Base-by-base conservation (phyloP, 2,329 filamentous ascomycete genomes). In the Alternaria angustiovoidea region DNA sequence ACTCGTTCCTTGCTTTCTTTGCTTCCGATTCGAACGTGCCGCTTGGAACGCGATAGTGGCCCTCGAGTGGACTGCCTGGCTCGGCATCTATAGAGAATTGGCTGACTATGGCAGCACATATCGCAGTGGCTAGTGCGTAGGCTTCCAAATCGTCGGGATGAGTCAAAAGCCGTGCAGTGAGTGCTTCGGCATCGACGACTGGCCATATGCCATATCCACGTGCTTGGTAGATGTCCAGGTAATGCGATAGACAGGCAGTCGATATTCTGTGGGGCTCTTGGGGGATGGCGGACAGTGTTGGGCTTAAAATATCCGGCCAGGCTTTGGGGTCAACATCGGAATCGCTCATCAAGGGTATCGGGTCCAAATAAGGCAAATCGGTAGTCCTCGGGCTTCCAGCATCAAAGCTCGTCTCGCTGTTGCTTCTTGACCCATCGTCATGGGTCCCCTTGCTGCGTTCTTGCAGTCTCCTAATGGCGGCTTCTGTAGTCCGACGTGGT, bases 181-280 rank as follows among this genome's bases (percentile, higher is more conserved):
- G 57, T 7, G 65, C 59, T 48, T 76, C 73, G 2, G 72, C 71
- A 54, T 77, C 73, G 16, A 76, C 73, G 2, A 77, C 74, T 32
- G 75, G 75, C 75, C 75, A 77, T 32, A 76, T 76, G 1, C 71
- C 65, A 42, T 77, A 75, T 2, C 74, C 75, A 9, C 74, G 67
- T 8, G 60, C 56, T 14, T 73, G 72, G 49, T 73, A 77, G 30
- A 74, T 62, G 16, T 77, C 74, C 22, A 77, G 59, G 52, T 77
- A 76, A 18, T 73, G 71, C 5, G 74, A 71, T 22, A 77, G 70
- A 38, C 68, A 73, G 12, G 74, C 72, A 7, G 66, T 75, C 14
- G 75, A 75, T 52, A 77, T 74, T 18, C 72, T 64, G 20, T 71
- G 65, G 4, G 71, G 69, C n/a, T 65, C 65, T 20, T 53, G 64